Conservation (phyloP, 1,139 yeast species). For the Komagataea norvegica region DNA sequence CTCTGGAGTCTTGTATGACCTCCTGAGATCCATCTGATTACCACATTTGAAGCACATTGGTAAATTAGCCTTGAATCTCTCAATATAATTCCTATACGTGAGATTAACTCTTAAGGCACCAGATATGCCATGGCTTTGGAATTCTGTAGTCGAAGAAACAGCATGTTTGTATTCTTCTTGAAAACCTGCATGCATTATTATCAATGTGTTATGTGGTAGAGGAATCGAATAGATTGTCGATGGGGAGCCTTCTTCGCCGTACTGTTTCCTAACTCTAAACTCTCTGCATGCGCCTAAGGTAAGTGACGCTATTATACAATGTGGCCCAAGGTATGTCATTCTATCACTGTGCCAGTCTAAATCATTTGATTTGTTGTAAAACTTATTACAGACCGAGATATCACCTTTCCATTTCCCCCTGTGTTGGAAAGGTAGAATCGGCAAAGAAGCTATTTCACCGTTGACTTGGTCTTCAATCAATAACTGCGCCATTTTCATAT, state of each 20-base stretch:
- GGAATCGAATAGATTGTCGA: constrained; percentile 44
- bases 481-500: constrained; percentile 37
- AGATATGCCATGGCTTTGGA: constrained; percentile 42
- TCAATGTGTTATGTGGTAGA: constrained; percentile 58
- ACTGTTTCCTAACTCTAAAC: constrained; percentile 48
- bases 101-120: constrained; percentile 53
- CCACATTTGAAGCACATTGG: constrained; percentile 51
- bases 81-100: constrained; percentile 54
- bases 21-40: constrained; percentile 41
- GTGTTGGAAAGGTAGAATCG: constrained; percentile 29
- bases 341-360: constrained; percentile 76
- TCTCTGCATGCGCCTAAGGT: constrained; percentile 66
- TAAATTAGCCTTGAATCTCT: constrained; percentile 30
- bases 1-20: constrained; percentile 40
- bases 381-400: constrained; percentile 53
- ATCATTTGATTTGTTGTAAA: constrained; percentile 42
- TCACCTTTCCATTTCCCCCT: constrained; percentile 46
- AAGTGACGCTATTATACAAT: constrained; percentile 57
- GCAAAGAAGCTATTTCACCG: constrained; percentile 29
- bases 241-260: constrained; percentile 23
- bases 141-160: constrained; percentile 35
- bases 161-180: constrained; percentile 69
- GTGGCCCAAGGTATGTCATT: constrained; percentile 65
- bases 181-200: constrained; percentile 72
- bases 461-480: constrained; percentile 43